Base-by-base conservation (phyloP, 805 yeast species). In the Cyberlindnera suaveolens region DNA sequence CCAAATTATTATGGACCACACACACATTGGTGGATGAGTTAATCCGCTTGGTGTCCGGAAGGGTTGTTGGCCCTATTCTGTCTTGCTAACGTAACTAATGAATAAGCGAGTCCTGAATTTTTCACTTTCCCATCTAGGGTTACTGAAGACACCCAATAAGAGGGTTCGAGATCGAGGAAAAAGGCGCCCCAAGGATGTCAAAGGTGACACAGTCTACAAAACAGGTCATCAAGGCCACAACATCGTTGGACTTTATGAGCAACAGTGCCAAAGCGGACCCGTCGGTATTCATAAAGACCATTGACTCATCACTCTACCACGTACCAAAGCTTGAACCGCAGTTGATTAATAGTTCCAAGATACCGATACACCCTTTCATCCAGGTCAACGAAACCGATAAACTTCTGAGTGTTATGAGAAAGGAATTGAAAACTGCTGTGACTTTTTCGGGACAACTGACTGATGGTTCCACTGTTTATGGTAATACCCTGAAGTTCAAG, bases 171-270 rank as follows among this genome's bases (percentile, higher is more conserved):
- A 23, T 23, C 36, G 19, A 34, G 19, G 7, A 18, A 15, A 39
- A 31, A 41, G 30, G 20, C 3, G 4, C 16, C 14, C 16, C 4
- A 42, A 43, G 15, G 37, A 44, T 26, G 40, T 44, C 4, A 15
- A 27, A 3, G n/a, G 18, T 2, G 27, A 23, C 8, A 23, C 27
- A 23, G 38, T 18, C 31, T 5, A 31, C 44, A 14, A 9, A 43
- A 14, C 40, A 41, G 16, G 48, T 49, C 5, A 46, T 49, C 17
- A 46, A 39, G 43, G 38, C 48, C 15, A 39, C 52, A 2, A 18
- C 44, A 3, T 40, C 45, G 3, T 34, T 49, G 8, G 41, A 49
- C 42, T 49, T 49, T 39, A 44, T 49, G 23, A 46, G 43, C 32
- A 49, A 49, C 30, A 30, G 43, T 10, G 27, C 52, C 3, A 49